These are phyloP conservation scores for Paramecium bursaria DNA, from an alignment of 73 alveolate genomes.

Conservation along the genomic window DNA sequence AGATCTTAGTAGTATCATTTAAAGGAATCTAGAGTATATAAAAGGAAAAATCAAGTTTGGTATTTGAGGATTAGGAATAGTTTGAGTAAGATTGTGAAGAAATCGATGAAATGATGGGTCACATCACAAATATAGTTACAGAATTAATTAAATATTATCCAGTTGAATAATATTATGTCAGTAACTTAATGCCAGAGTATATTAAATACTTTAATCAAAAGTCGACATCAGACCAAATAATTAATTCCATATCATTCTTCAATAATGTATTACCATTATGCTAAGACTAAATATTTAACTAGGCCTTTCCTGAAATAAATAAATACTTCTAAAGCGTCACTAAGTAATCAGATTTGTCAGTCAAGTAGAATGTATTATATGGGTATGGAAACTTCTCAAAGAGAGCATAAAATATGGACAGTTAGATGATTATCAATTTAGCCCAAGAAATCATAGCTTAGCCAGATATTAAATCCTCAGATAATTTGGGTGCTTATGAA, in stretches of 20 bases:
- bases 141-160: constrained; percentile 32
- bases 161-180: constrained; percentile 26
- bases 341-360: constrained; percentile 21
- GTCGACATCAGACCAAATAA: not conserved
- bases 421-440: not conserved
- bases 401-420: constrained; percentile 18
- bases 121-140: constrained; percentile 29
- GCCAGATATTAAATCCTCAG: constrained; percentile 24
- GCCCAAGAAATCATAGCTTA: constrained; percentile 10
- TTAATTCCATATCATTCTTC: constrained; percentile 44
- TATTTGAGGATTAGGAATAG: constrained; percentile 42
- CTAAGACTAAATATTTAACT: constrained; percentile 17
- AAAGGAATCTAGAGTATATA: not conserved
- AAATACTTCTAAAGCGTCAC: constrained; percentile 12
- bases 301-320: constrained; percentile 25
- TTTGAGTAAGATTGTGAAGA: constrained; percentile 43
- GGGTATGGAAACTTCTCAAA: constrained; percentile 52
- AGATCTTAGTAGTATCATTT: not conserved
- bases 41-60: constrained; percentile 10
- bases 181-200: constrained; percentile 38
- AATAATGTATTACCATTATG: constrained; percentile 45
- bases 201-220: not conserved
- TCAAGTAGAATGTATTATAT: constrained; percentile 16
- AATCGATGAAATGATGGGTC: constrained; percentile 37
- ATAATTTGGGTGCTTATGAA: constrained; percentile 48